Base-by-base conservation (phyloP, 2,329 filamentous ascomycete species). In the Volutella citrinella region DNA sequence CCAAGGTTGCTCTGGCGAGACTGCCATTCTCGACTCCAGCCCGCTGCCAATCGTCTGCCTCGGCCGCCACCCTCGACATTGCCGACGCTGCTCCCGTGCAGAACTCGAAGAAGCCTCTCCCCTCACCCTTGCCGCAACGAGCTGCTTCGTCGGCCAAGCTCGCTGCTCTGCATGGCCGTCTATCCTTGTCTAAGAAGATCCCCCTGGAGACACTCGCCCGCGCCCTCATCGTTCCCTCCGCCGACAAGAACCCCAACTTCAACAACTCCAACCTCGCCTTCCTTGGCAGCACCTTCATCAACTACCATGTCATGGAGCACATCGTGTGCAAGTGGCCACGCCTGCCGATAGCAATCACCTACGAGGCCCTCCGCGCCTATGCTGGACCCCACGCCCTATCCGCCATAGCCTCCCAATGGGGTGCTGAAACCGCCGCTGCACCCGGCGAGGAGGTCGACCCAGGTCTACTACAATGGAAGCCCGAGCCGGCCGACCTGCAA, bases 391-490 rank as follows among this genome's bases (percentile, higher is more conserved):
- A 80, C 47, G 81, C 90, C 2, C 73, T 97, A 28, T 70, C 82
- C 32, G 71, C 80, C 14, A 76, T 97, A 46, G 80, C 86, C 12
- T 70, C 75, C 43, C 85, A 93, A 66, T 98, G 93, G 93, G 93
- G 93, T 65, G 80, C 97, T 12, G 91, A 97, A 60, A 67, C 73
- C 26, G 91, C 87, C n/a, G 87, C 85, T 10, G 83, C 80, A 14
- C 93, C 93, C 1, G 93, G 91, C 31, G 79, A 79, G 39, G 91
- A 97, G 66, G 90, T 97, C 36, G 93, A 98, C 59, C 83, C 90
- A 0, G 93, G 91, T 6, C 70, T 95, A 34, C 70, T 98, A 41
- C 93, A 97, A 59, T 95, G 89, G 71, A 67, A 66, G 64, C 65
- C 65, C 57, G 62, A 73, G 33, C 51, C 66, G 6, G 56, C 70